phyloP scores from a whole-genome alignment of 768 basidiomycete genomes.

The Tylopilus sp. region DNA sequence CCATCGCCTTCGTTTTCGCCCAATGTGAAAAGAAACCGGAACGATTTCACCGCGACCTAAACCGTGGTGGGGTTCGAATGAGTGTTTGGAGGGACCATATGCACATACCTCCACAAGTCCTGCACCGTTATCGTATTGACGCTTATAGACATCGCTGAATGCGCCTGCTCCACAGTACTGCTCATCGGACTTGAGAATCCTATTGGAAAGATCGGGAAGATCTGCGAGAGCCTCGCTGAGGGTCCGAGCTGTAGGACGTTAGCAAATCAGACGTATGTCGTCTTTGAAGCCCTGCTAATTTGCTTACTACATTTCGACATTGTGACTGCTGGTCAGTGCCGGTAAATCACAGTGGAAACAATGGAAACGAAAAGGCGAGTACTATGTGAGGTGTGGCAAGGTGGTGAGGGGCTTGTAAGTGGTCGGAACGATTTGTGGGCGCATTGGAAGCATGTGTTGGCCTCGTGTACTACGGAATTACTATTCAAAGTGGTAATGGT shows the following conservation, averaged over 20 bases:
- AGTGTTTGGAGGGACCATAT: neutral
- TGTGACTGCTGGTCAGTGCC: neutral
- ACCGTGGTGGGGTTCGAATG: neutral
- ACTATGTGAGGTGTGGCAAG: too few species aligned
- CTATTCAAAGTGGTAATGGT: too few species aligned
- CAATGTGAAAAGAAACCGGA: neutral
- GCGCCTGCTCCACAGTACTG: slow-evolving; percentile 2
- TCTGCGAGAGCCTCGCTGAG: neutral
- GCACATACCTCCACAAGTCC: neutral
- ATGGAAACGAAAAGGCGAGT: too few species aligned
- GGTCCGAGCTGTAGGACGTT: neutral
- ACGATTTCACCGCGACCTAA: neutral
- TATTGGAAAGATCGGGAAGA: neutral
- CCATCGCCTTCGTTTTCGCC: neutral
- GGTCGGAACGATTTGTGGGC: too few species aligned
- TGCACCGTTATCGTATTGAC: neutral
- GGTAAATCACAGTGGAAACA: neutral
- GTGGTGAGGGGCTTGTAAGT: too few species aligned
- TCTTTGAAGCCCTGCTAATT: neutral
- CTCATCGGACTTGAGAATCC: neutral
- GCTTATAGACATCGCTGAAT: neutral
- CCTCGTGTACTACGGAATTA: too few species aligned
- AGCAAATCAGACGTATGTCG: neutral
- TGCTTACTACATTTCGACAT: neutral
- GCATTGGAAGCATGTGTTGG: too few species aligned